Evolutionary conservation across 2,329 filamentous ascomycete genomes (phyloP), one percentile per base, ranked within the genome.

Genomic region (Diaporthe velutina): DNA sequence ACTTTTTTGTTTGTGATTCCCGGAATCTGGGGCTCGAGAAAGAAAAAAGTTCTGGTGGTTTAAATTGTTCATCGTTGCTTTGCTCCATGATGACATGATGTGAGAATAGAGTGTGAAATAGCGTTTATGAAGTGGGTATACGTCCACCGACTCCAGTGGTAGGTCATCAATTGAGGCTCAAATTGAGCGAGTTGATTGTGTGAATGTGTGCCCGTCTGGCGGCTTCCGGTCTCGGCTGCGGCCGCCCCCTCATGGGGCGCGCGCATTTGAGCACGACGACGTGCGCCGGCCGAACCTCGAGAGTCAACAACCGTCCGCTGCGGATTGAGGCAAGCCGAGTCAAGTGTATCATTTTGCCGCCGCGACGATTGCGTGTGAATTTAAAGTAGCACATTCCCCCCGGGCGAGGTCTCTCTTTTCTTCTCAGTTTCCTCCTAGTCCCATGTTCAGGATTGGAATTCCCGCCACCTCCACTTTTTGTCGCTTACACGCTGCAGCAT

Each of bases 171-270:
- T 38, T 52, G 42, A 35, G 1, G n/a, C 25, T 12, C 15, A 19
- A 13, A 30, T 5, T 4, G 6, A 6, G 4, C 10, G 12, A 17
- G 28, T n/a, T 67, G 45, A 25, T 13, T 13, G 45, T 33, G 58
- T 45, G 48, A 57, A 30, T 45, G 38, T 61, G 42, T 66, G 73
- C 60, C 60, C 58, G 52, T 28, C 17, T 60, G 33, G 33, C 67
- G 33, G 33, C 33, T 72, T 76, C 74, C 74, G 74, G 45, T 74
- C 73, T 76, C 74, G 74, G 74, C 60, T n/a, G n/a, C 9, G 30
- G 13, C 42, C 17, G 22, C 30, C 52, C 67, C 42, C 60, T 61
- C 71, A 54, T 45, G 28, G 30, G 45, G 60, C 60, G 13, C 45
- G 64, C 64, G 45, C 64, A 67, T 38, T 67, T 67, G 64, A 52